Evolutionary conservation across 495 filamentous ascomycete species (phyloP).

Genomic region (Hypoxylon trugodes): DNA sequence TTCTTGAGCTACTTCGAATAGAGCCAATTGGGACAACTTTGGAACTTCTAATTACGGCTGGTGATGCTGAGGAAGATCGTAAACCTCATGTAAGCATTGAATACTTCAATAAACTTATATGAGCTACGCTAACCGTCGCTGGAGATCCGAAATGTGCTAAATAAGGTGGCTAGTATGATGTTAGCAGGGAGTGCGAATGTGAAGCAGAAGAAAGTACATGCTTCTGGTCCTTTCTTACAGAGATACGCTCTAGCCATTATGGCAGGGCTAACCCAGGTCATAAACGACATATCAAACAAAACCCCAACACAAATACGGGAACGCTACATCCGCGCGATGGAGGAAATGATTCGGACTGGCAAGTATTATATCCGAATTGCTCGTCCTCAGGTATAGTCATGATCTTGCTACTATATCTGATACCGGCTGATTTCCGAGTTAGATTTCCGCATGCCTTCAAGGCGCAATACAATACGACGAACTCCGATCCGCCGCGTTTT

Average conservation of each 20-base stretch:
- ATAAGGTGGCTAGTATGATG: conserved; percentile 71
- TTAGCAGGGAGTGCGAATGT: conserved; percentile 57
- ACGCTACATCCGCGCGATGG: conserved; percentile 80
- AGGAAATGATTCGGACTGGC: conserved; percentile 83
- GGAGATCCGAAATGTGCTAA: conserved; percentile 69
- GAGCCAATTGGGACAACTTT: conserved; percentile 79
- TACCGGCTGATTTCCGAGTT: conserved; percentile 14
- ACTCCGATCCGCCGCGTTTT: conserved; percentile 79
- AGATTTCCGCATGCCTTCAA: conserved; percentile 89
- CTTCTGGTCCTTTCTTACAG: conserved; percentile 83
- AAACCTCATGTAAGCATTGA: conserved; percentile 56
- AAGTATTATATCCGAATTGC: conserved; percentile 75
- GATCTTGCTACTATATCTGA: background rate
- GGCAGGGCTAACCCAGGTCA: conserved; percentile 77
- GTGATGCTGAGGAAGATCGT: conserved; percentile 69
- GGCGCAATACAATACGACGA: conserved; percentile 78
- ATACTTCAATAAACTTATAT: background rate
- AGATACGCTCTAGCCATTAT: conserved; percentile 89
- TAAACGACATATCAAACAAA: conserved; percentile 74
- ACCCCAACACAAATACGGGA: conserved; percentile 71
- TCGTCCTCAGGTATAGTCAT: conserved; percentile 75
- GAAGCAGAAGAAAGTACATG: conserved; percentile 62
- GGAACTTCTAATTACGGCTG: conserved; percentile 84
- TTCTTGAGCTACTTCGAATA: conserved; percentile 74
- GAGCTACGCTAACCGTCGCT: conserved; percentile 30